phyloP scores from a whole-genome alignment of 2,329 filamentous ascomycete genomes.

The Penicillium fuscoglaucum region DNA sequence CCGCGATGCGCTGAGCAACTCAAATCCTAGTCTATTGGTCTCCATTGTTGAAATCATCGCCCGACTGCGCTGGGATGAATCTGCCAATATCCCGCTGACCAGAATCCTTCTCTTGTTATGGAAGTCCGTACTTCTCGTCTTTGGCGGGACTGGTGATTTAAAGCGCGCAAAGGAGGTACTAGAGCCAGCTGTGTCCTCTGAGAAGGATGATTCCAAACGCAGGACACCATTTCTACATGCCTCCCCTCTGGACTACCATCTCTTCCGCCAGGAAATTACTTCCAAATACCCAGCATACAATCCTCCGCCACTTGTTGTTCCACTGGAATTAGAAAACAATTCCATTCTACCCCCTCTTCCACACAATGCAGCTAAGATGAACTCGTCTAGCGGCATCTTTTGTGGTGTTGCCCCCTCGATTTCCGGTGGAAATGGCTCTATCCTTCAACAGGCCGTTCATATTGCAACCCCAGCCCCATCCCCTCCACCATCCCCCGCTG shows the following conservation, averaged over 20 bases:
- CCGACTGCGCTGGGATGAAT: constrained; percentile 69
- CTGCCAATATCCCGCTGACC: constrained; percentile 56
- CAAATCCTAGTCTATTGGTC: constrained; percentile 68
- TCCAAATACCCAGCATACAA: constrained; percentile 98
- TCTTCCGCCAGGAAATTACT: constrained; percentile 93
- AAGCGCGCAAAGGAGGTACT: constrained; percentile 72
- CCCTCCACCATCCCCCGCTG: constrained; percentile 87
- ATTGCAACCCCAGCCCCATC: constrained; percentile 98
- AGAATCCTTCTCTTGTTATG: constrained; percentile 81
- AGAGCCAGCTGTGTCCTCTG: constrained; percentile 53
- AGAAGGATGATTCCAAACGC: constrained; percentile 48
- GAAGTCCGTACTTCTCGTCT: constrained; percentile 84
- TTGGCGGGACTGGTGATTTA: constrained; percentile 76
- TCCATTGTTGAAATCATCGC: constrained; percentile 70
- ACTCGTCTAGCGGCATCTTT: constrained; percentile 62
- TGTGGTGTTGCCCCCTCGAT: constrained; percentile 54
- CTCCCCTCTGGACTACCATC: constrained; percentile 91
- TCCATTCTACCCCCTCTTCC: constrained; percentile 84
- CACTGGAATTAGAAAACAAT: constrained; percentile 85
- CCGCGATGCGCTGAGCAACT: constrained; percentile 47
- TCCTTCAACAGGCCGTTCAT: constrained; percentile 92
- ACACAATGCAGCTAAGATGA: constrained; percentile 67
- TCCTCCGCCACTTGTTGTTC: constrained; percentile 77
- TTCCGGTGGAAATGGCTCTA: constrained; percentile 59
- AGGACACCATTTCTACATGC: constrained; percentile 82